These are phyloP conservation scores for Megacollybia marginata DNA, from an alignment of 768 basidiomycete species.

Conservation along the genomic window DNA sequence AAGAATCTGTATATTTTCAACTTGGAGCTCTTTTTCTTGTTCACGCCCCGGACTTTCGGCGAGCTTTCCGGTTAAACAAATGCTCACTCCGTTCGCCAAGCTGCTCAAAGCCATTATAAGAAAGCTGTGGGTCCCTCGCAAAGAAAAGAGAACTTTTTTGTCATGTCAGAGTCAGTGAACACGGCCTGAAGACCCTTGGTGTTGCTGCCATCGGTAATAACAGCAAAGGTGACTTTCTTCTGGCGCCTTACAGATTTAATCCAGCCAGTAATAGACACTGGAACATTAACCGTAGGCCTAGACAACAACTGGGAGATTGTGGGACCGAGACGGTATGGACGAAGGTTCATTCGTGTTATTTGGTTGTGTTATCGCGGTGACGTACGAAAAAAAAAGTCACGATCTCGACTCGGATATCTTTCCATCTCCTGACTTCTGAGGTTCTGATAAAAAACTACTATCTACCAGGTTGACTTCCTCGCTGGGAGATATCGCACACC, in stretches of 20 bases:
- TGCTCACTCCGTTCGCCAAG: constrained; percentile 34
- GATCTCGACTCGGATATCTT: no score
- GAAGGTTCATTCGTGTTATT: not conserved
- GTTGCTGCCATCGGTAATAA: constrained; percentile 76
- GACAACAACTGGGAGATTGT: constrained; percentile 16
- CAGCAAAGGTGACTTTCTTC: constrained; percentile 83
- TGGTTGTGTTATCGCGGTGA: no score
- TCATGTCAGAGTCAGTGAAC: constrained; percentile 25
- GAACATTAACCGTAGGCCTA: not conserved
- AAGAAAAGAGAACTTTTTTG: constrained; percentile 15
- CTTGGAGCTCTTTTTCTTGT: constrained; percentile 41
- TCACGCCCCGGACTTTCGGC: constrained; percentile 35
- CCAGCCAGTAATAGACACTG: constrained; percentile 67
- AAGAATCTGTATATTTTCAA: constrained; percentile 34
- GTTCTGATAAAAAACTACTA: no score
- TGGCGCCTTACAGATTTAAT: constrained; percentile 79
- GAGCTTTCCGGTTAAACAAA: constrained; percentile 35
- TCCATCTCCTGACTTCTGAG: no score
- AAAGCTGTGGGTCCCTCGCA: constrained; percentile 1
- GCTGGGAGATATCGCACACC: no score
- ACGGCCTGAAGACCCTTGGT: constrained; percentile 73
- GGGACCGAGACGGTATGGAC: constrained; percentile 4
- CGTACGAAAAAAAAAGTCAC: no score
- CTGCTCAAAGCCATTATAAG: constrained; percentile 12
- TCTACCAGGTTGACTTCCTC: no score